Evolutionary conservation across 2,329 filamentous ascomycete genomes (phyloP).

Genomic region (Penicillium sp.): DNA sequence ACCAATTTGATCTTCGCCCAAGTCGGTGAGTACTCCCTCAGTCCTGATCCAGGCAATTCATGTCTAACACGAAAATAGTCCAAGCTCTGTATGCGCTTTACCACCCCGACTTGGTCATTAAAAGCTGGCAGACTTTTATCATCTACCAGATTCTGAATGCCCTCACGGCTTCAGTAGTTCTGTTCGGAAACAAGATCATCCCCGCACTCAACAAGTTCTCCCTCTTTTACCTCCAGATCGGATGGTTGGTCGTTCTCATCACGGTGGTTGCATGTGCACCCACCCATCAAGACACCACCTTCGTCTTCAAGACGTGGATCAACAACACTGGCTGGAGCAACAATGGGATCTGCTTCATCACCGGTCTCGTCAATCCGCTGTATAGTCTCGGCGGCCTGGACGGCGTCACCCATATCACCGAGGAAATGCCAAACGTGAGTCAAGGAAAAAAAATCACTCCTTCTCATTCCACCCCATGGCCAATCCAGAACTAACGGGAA

Average conservation of each 20-base stretch:
- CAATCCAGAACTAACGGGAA: slow-evolving; percentile 6
- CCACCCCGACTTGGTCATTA: slow-evolving; percentile 44
- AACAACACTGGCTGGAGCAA: slow-evolving; percentile 59
- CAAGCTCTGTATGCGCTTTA: slow-evolving; percentile 48
- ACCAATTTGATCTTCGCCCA: slow-evolving; percentile 7
- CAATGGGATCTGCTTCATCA: slow-evolving; percentile 56
- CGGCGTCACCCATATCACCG: slow-evolving; percentile 55
- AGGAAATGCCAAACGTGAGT: slow-evolving; percentile 57
- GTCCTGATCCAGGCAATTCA: not conserved
- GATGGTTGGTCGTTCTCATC: slow-evolving; percentile 54
- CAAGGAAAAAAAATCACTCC: not conserved
- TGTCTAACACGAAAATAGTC: not conserved
- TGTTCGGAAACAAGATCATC: slow-evolving; percentile 54
- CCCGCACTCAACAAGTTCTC: slow-evolving; percentile 52
- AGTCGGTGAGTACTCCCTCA: not conserved
- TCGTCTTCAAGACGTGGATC: slow-evolving; percentile 58
- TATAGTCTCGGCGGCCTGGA: slow-evolving; percentile 55
- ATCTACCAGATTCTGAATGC: slow-evolving; percentile 46
- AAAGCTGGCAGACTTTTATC: slow-evolving; percentile 56
- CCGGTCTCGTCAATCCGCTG: slow-evolving; percentile 54
- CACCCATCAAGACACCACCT: slow-evolving; percentile 50
- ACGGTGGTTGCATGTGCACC: slow-evolving; percentile 54
- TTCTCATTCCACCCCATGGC: too few species aligned
- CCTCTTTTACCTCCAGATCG: slow-evolving; percentile 52
- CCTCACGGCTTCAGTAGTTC: slow-evolving; percentile 50